Evolutionary conservation across 441 rosid species (phyloP), one percentile per base, ranked within the genome.

Genomic region (Francoa sonchifolia): DNA sequence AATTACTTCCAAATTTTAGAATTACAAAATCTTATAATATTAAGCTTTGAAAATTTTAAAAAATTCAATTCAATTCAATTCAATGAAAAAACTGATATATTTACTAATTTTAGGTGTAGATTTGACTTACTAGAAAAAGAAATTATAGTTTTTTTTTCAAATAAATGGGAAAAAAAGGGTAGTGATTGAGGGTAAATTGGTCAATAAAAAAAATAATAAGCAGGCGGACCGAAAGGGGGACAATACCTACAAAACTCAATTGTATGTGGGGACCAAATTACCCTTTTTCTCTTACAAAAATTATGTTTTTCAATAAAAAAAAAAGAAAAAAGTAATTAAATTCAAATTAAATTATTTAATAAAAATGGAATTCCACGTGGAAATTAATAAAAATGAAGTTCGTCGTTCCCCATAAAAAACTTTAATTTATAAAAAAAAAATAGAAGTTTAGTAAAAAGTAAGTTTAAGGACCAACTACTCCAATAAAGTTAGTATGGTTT

Each of bases 291-390:
- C n/a, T n/a, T n/a, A n/a, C n/a, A n/a, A n/a, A n/a, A n/a, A 34
- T 48, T 27, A 32, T 5, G 27, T 19, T 42, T 34, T 42, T 33
- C 20, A 33, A 8, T 8, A 30, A 55, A 29, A 47, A 39, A 43
- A 15, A 39, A 22, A 35, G 7, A 22, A 39, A 27, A 50, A 15
- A 42, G 12, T 6, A 9, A 7, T 9, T 39, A 8, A 9, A 36
- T 23, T 29, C 11, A 17, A 20, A 22, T 14, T 23, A 28, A 42
- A 40, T 54, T 37, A 32, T 53, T 46, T 53, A 56, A 18, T 28
- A 39, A 43, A 55, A 50, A 70, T 69, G 78, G 78, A 72, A 76
- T 76, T 72, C 66, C 75, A 62, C 4, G 54, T 76, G 13, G 35
- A 31, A 39, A 22, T n/a, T 14, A 47, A 36, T 4, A 12, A 8